phyloP scores from a whole-genome alignment of 2,329 filamentous ascomycete genomes.

The Trichoderma atroviride region DNA sequence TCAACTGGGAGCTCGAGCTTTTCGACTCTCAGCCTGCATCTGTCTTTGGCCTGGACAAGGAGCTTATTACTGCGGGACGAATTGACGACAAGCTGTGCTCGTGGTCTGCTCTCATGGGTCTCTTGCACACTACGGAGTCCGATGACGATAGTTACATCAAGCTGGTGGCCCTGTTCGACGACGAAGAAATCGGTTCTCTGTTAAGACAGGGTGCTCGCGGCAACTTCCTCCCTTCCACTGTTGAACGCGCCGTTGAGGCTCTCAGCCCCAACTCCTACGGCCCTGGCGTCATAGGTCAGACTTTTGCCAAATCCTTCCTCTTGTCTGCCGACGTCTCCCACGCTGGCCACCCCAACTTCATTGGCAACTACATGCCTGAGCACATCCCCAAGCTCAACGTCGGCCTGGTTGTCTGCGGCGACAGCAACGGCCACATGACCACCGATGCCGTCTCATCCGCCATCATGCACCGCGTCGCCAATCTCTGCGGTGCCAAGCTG shows the following conservation, averaged over 20 bases:
- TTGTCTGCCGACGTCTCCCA: conserved; percentile 92
- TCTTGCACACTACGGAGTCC: conserved; percentile 63
- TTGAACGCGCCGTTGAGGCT: conserved; percentile 79
- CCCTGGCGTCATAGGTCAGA: conserved; percentile 71
- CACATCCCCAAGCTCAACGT: conserved; percentile 89
- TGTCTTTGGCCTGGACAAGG: conserved; percentile 81
- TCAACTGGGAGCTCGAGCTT: conserved; percentile 97
- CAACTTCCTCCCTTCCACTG: conserved; percentile 81
- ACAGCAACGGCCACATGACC: conserved; percentile 94
- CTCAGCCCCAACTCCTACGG: conserved; percentile 58
- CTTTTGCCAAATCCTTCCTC: conserved; percentile 89
- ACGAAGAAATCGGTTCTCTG: conserved; percentile 92
- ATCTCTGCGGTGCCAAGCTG: conserved; percentile 69
- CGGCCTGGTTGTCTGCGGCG: conserved; percentile 76
- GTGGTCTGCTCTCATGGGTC: conserved; percentile 83
- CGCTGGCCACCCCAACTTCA: conserved; percentile 93
- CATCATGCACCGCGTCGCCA: conserved; percentile 76
- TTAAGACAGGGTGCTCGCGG: conserved; percentile 86
- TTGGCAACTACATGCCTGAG: conserved; percentile 77
- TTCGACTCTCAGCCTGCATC: conserved; percentile 87
- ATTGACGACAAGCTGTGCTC: conserved; percentile 98
- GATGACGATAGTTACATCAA: conserved; percentile 73
- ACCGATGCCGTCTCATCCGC: conserved; percentile 86
- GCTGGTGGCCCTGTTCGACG: conserved; percentile 91
- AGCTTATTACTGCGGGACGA: conserved; percentile 92